Base-by-base conservation (phyloP, 805 yeast genomes). In the Myxozyma neotropica region DNA sequence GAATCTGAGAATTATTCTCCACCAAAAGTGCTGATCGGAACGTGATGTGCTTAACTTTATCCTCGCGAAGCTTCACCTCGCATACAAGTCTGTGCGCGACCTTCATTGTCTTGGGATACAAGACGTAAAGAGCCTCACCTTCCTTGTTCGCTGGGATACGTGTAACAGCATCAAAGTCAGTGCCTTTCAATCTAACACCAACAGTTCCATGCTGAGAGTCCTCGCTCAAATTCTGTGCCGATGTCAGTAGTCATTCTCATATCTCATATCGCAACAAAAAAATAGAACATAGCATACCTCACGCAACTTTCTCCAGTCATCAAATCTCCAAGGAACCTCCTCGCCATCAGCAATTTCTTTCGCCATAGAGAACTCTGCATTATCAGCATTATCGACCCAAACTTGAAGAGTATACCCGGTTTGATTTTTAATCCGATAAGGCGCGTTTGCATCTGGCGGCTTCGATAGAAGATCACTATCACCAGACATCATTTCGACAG, bases 271-370 rank as follows among this genome's bases (percentile, higher is more conserved):
- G 33, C 33, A 7, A n/a, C 35, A 45, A 13, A 19, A 3, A 7
- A 33, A 23, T 24, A 17, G 21, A 23, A 4, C 4, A 17, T 6
- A 19, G 26, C 56, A n/a, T 39, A 55, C 83, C 69, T 93, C 96
- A 72, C 99, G 85, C 24, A 91, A 81, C 31, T 80, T 80, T 62
- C 89, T 80, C 97, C 98, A 94, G 70, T 93, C 97, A 68, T 92
- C 96, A 76, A 95, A 95, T 42, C 91, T 85, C 97, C 98, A 94
- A 0, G 89, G 87, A 3, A 82, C 71, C 3, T 73, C 72, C 4
- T 81, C 83, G 1, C 81, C 81, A 53, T 83, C 78, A 40, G 75
- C 72, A 48, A 72, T 74, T 65, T 48, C 68, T 65, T 53, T 74
- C 43, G 56, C 72, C 65, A 33, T 68, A 59, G 26, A 69, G 39